Conservation (phyloP, 2,329 filamentous ascomycete genomes). For the Colletotrichum navitas region DNA sequence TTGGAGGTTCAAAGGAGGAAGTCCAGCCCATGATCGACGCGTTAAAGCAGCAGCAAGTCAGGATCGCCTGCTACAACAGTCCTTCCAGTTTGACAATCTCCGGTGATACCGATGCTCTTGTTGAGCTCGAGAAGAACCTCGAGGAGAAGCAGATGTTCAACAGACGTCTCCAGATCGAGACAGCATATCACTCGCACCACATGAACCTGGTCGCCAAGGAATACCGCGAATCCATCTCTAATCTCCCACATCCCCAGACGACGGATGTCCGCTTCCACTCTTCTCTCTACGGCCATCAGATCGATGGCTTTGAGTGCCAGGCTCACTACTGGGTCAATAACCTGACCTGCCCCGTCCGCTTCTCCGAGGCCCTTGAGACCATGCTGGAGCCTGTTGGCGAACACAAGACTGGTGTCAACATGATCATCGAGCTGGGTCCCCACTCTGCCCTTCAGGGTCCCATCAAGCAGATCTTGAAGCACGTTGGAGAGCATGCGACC, state of each 20-base stretch:
- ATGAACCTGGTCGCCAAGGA: constrained; percentile 61
- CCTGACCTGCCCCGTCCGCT: constrained; percentile 56
- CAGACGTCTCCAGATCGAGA: constrained; percentile 61
- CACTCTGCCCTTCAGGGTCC: constrained; percentile 64
- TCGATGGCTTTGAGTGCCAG: constrained; percentile 51
- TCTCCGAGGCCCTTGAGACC: constrained; percentile 57
- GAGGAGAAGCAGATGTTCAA: constrained; percentile 58
- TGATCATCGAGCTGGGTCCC: constrained; percentile 64
- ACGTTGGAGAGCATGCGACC: constrained; percentile 54
- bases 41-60: constrained; percentile 45
- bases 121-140: constrained; percentile 50
- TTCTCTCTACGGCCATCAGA: constrained; percentile 57
- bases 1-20: constrained; percentile 60
- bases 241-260: constrained; percentile 52
- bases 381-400: constrained; percentile 50
- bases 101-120: constrained; percentile 40
- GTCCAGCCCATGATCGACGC: constrained; percentile 61
- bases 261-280: constrained; percentile 60
- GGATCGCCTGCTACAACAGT: constrained; percentile 63
- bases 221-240: constrained; percentile 55
- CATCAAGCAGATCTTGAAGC: constrained; percentile 63
- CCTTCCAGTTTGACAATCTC: constrained; percentile 65
- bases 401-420: constrained; percentile 56
- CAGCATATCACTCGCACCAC: constrained; percentile 67
- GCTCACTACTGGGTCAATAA: constrained; percentile 61